Evolutionary conservation across 257 asterid genomes (phyloP), one percentile per base, ranked within the genome.

Genomic region (Perilla frutescens): DNA sequence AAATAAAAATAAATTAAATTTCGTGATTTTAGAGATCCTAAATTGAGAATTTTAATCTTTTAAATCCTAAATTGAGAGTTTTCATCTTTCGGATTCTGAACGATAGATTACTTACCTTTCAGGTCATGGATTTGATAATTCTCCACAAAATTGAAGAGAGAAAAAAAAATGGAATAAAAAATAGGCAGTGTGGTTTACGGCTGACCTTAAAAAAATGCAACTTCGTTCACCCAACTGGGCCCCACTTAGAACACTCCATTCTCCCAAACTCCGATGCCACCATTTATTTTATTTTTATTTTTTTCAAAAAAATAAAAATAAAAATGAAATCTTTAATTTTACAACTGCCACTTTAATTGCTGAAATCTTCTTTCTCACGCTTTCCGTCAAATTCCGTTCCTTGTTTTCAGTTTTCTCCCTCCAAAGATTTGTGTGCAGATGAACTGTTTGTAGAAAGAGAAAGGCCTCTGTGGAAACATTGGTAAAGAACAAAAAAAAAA

Each of bases 331-430:
- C 34, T 50, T 56, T 45, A 55, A 74, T 55, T 65, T 43, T n/a
- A 15, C 26, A 31, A 73, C 45, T 39, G 13, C 62, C 14, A 32
- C 67, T 70, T 66, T 58, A 44, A 68, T 44, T 43, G n/a, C 72
- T 37, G 62, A 12, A 73, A 81, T 83, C 88, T 82, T 82, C 73
- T 63, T 55, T 62, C 77, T 80, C 79, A 78, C 84, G 80, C 78
- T 77, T 76, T 67, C 78, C 59, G 74, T 73, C 80, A 61, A 71
- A 54, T 58, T 68, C 82, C 57, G 37, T 56, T 81, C 82, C 75
- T 47, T 45, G 68, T 72, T 69, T 72, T 71, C 75, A 40, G 84
- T 62, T 40, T 72, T 40, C 64, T 48, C 29, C 75, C 54, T 63
- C 66, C 83, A n/a, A 45, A 45, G 49, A 72, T 20, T 40, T 70